Evolutionary conservation across 2,329 filamentous ascomycete species (phyloP), one percentile per base, ranked within the genome.

Genomic region (Cercospora nicotianae): DNA sequence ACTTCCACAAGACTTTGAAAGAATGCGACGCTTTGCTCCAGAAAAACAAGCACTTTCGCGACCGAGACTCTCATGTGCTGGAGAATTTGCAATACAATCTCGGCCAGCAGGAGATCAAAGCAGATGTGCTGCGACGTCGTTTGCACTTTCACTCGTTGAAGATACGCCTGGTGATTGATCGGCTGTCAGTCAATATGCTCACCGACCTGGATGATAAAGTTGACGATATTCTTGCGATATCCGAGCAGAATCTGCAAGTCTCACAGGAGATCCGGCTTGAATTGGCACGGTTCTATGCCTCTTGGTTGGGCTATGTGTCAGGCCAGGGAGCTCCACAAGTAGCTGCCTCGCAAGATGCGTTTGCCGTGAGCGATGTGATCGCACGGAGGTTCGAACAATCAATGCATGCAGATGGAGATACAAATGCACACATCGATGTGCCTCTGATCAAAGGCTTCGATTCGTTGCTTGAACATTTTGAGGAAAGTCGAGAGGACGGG

Each of bases 61-160:
- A 60, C 30, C 64, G 67, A 39, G 66, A 65, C 55, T 69, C 64
- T 55, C 71, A 62, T 48, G 66, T 69, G 8, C 45, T 69, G 42
- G 69, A 73, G 30, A 74, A 72, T 63, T 53, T 69, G 18, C 64
- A 60, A 20, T 72, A 65, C 66, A 63, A 72, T 48, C 58, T 71
- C 13, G 30, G 67, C 13, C 67, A 68, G 42, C 65, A 71, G 53
- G 70, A 73, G 31, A 51, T 60, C 18, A 59, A 65, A 5, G 68
- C 71, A 8, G 69, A 72, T 18, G 65, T 72, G 3, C 67, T 74
- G n/a, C 63, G 73, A 12, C 62, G 60, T 16, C 69, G 72, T 5
- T 45, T 73, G 20, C 70, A 74, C 12, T 71, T 70, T 20, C 73
- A 74, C 45, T 64, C 67, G 3, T 62, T 72, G 42, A 73, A 73